Conservation (phyloP, 306 rosid species). For the Prunus padus region DNA sequence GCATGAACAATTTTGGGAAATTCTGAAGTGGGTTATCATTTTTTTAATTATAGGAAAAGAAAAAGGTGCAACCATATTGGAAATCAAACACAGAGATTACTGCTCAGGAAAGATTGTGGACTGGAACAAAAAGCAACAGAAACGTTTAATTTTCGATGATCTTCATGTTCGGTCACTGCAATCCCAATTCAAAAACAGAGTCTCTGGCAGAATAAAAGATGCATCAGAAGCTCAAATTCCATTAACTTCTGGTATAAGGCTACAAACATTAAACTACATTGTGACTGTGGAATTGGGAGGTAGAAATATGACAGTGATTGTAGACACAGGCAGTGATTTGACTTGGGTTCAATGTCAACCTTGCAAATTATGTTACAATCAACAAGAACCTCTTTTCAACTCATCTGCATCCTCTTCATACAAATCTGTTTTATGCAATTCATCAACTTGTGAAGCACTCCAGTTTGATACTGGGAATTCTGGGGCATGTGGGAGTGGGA, state of each 20-base stretch:
- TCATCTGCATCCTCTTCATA: constrained; percentile 65
- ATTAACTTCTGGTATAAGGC: constrained; percentile 55
- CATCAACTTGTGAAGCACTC: constrained; percentile 56
- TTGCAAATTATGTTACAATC: constrained; percentile 68
- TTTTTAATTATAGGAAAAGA: constrained; percentile 42
- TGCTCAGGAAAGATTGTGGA: constrained; percentile 49
- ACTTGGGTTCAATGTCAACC: constrained; percentile 90
- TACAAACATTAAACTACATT: constrained; percentile 69
- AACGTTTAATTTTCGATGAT: constrained; percentile 44
- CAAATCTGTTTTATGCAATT: constrained; percentile 53
- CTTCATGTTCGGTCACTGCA: constrained; percentile 51
- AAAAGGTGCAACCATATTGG: constrained; percentile 62
- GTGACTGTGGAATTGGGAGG: constrained; percentile 60
- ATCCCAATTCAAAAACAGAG: constrained; percentile 30
- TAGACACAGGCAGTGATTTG: constrained; percentile 90
- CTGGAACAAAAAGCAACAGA: constrained; percentile 42
- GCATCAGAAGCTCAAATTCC: constrained; percentile 62
- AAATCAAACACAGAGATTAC: constrained; percentile 63
- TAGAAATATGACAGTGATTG: constrained; percentile 62
- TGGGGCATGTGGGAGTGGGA: constrained; percentile 43
- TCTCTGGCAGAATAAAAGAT: constrained; percentile 23
- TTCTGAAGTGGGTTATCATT: background rate
- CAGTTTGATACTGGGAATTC: constrained; percentile 47
- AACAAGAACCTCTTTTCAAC: constrained; percentile 64
- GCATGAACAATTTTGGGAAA: background rate